phyloP scores from a whole-genome alignment of 805 yeast genomes.

The Zygosaccharomyces pseudorouxii region DNA sequence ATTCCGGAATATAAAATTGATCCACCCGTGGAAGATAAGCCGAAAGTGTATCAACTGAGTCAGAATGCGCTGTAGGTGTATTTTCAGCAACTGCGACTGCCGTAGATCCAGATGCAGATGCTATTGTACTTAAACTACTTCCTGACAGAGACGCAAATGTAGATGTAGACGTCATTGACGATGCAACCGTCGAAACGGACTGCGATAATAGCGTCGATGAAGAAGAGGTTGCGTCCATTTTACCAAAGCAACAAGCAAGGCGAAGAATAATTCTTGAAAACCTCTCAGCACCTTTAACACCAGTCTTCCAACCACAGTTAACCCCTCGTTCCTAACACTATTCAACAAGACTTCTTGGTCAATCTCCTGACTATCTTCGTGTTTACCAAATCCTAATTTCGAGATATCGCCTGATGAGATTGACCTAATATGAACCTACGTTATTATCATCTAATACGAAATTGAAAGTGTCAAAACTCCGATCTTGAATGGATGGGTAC shows the following conservation, averaged over 20 bases:
- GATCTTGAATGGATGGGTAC: neutral
- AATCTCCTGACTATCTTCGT: neutral
- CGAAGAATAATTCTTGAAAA: neutral
- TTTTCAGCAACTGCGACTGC: constrained; percentile 7
- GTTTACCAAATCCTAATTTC: neutral
- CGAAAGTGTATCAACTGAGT: constrained; percentile 19
- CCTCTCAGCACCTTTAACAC: neutral
- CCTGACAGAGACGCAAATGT: constrained; percentile 1
- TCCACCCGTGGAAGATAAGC: constrained; percentile 37
- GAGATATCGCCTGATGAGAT: constrained; percentile 3
- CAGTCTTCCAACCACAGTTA: neutral
- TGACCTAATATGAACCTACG: neutral
- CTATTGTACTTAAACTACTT: neutral
- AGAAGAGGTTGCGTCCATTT: neutral
- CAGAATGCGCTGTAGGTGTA: constrained; percentile 3
- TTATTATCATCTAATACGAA: neutral
- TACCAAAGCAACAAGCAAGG: neutral
- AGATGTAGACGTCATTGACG: neutral
- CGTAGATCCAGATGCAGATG: constrained; percentile 6
- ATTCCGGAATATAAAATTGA: constrained; percentile 45
- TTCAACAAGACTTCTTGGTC: neutral
- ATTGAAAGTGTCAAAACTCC: neutral
- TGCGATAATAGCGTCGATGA: neutral
- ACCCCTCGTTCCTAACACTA: neutral
- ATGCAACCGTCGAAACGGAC: neutral